Base-by-base conservation (phyloP, 192 early-diverging fungal genomes). In the Lunasporangiospora selenospora region DNA sequence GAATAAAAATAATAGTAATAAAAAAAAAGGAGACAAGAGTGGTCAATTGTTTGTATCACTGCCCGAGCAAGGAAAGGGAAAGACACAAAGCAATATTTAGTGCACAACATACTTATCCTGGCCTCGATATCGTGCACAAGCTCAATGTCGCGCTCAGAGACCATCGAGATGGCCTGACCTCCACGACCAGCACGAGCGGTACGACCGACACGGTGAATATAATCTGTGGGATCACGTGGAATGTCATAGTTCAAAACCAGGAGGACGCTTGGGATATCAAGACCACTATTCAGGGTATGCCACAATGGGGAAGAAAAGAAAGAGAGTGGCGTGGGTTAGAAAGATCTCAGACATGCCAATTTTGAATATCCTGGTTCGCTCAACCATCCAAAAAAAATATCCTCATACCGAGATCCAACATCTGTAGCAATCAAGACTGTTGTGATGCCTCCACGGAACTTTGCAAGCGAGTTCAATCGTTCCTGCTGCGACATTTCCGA, bases 141-240 rank as follows among this genome's bases (percentile, higher is more conserved):
- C 57, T 92, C 80, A 39, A 98, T 86, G 66, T 99, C 93, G 18
- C 85, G 80, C 76, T 95, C 93, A 0, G 91, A 79, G 32, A 96
- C 89, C 30, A 99, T 85, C 1, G 95, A 92, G 21, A 99, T 54
- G 6, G 98, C 89, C 37, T 89, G 77, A 75, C 98, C 98, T 26
- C 91, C 94, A 30, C 93, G 73, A 11, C 98, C 96, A 1, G 98
- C 98, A 80, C 98, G 87, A 15, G 98, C 98, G 6, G 98, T 98
- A 79, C 98, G 91, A 47, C 98, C 98, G 6, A 99, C 95, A 30
- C 98, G 84, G 75, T 99, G 98, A 54, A 99, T 93, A 56, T 99
- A 99, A 70, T 97, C 96, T 38, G 95, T 92, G 7, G 97, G 90
- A 75, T 96, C 93, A 6, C 92, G 85, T 9, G 98, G 97, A 19